A percentile compares a stretch with the other conserved stretches of the same genome.
phyloP scores from a whole-genome alignment of 2,329 filamentous ascomycete species.

The Colletotrichum higginsianum region DNA sequence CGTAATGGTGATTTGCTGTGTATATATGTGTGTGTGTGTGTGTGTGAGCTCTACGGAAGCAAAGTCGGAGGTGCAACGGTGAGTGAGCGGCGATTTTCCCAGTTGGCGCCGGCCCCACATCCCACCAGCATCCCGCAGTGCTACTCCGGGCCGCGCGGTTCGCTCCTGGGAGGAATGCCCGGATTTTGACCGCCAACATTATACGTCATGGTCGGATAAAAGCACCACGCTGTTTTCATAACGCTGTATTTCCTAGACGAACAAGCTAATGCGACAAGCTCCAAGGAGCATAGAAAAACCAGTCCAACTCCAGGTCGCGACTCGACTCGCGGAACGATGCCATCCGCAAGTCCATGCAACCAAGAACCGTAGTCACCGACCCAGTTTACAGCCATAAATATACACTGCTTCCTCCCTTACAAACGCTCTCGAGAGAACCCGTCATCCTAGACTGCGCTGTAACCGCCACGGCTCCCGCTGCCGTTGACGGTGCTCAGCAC shows the following conservation, averaged over 20 bases:
- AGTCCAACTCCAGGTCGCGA: constrained; percentile 35
- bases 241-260: constrained; percentile 24
- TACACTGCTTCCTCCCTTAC: constrained; percentile 12
- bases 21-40: not conserved
- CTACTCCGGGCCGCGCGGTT: not conserved
- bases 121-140: not conserved
- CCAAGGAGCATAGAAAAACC: constrained; percentile 6
- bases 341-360: constrained; percentile 22
- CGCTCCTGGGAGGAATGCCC: not conserved
- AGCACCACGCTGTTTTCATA: not conserved
- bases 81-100: not conserved
- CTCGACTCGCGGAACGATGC: constrained; percentile 31
- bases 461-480: constrained; percentile 87
- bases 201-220: not conserved
- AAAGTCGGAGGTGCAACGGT: not conserved
- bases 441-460: constrained; percentile 86
- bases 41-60: not conserved
- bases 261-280: constrained; percentile 36
- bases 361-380: constrained; percentile 14
- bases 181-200: not conserved
- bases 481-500: constrained; percentile 89
- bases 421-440: too few relatives aligned
- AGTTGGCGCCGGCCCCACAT: constrained; percentile 2
- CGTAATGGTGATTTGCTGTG: too few relatives aligned
- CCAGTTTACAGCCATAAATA: constrained; percentile 34